Evolutionary conservation across 257 asterid species (phyloP), one percentile per base, ranked within the genome.

Genomic region (Striga asiatica): DNA sequence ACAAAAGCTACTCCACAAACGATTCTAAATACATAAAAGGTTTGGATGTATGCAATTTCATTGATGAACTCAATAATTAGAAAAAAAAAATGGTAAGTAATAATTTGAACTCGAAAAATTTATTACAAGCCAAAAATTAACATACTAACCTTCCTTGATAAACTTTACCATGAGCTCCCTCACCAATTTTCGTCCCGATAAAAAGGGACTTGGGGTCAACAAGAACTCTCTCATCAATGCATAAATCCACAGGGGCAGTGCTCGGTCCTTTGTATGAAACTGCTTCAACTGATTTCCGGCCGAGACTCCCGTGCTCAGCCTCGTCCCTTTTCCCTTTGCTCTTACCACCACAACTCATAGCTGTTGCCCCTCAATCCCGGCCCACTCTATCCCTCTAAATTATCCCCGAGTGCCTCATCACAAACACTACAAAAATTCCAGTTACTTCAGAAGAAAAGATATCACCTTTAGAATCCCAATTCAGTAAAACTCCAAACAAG

Each of bases 121-220:
- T 24, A 35, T n/a, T 35, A 22, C n/a, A 47, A 45, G 49, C 31
- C 61, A 67, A 38, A 46, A 55, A 41, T 42, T 12, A 41, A 1
- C 53, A 62, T 4, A 76, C 82, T 21, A 14, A 88, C 97, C 96
- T 89, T 74, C 98, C 98, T 74, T 86, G 83, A 67, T 81, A 89
- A 64, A 89, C 98, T 71, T 89, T 89, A 6, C 96, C 98, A 75
- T 89, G 98, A 78, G 98, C 98, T 43, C 98, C 98, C 70, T 89
- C 93, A 0, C 98, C 98, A 50, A 89, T 78, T 75, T 89, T 86
- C 0, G 88, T 67, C 60, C 93, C 98, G 46, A 89, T 86, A 71
- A 77, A 89, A 12, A 89, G 74, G 50, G 83, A 69, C 63, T 75
- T 89, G 5, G 98, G 96, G 68, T 89, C 98, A 54, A 89, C 77